phyloP scores from a whole-genome alignment of 805 yeast genomes.

The Cyberlindnera subsufficiens region DNA sequence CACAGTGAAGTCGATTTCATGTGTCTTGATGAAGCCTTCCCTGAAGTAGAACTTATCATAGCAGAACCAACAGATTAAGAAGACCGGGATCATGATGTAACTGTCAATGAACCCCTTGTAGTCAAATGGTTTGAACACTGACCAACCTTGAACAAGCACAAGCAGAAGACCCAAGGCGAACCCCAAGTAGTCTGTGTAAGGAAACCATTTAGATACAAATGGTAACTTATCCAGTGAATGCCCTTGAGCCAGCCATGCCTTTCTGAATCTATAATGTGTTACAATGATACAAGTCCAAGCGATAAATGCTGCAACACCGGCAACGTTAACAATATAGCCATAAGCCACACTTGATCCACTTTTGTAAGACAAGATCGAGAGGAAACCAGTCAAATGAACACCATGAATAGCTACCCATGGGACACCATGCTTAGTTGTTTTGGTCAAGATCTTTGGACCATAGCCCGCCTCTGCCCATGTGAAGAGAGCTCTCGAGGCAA shows the following conservation, averaged over 20 bases:
- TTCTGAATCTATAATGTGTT: slow-evolving; percentile 64
- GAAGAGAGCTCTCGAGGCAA: slow-evolving; percentile 63
- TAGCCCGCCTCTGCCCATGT: slow-evolving; percentile 56
- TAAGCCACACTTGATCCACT: slow-evolving; percentile 53
- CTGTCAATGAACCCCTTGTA: slow-evolving; percentile 51
- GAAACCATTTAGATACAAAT: slow-evolving; percentile 55
- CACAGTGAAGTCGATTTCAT: slow-evolving; percentile 41
- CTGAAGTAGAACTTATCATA: slow-evolving; percentile 36
- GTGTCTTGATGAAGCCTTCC: slow-evolving; percentile 31
- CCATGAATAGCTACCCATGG: slow-evolving; percentile 55
- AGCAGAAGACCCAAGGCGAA: slow-evolving; percentile 32
- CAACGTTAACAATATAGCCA: slow-evolving; percentile 64
- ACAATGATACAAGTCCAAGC: slow-evolving; percentile 62
- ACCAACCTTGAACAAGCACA: slow-evolving; percentile 44
- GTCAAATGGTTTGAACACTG: slow-evolving; percentile 41
- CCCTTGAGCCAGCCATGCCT: slow-evolving; percentile 52
- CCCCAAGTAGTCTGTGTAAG: slow-evolving; percentile 34
- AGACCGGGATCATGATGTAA: slow-evolving; percentile 57
- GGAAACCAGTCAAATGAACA: slow-evolving; percentile 54
- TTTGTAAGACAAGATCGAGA: slow-evolving; percentile 52
- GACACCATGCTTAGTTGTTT: slow-evolving; percentile 52
- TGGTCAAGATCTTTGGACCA: slow-evolving; percentile 51
- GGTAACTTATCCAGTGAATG: slow-evolving; percentile 62
- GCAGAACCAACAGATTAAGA: slow-evolving; percentile 37
- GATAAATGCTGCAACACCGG: slow-evolving; percentile 70